A percentile compares a stretch with the other conserved stretches of the same genome.
Conservation (phyloP, 2,329 filamentous ascomycete species). For the Apiospora aurea region DNA sequence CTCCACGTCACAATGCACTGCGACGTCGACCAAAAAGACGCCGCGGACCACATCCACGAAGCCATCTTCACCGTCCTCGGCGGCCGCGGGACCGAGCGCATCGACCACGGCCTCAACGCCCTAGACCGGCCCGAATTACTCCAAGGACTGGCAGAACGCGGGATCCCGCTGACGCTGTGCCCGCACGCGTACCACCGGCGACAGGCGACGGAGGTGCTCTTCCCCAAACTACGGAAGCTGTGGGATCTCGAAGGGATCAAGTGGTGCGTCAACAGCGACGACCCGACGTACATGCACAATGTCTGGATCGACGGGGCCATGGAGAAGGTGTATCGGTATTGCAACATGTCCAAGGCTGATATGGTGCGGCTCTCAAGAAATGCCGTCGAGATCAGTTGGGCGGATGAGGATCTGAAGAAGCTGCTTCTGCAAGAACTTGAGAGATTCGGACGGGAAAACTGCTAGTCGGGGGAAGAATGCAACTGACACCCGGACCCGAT, state of each 20-base stretch:
- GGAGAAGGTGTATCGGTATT: conserved; percentile 50
- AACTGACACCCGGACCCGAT: background rate
- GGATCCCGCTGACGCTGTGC: conserved; percentile 50
- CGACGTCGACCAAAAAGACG: conserved; percentile 58
- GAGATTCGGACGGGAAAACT: conserved; percentile 1
- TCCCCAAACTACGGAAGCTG: conserved; percentile 52
- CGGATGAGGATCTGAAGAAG: conserved; percentile 46
- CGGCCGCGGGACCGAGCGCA: conserved; percentile 44
- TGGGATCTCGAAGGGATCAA: conserved; percentile 51
- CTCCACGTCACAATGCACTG: conserved; percentile 57
- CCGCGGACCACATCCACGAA: conserved; percentile 51
- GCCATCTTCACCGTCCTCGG: conserved; percentile 41
- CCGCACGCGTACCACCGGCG: conserved; percentile 51
- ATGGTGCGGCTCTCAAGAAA: conserved; percentile 51
- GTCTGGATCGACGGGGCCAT: conserved; percentile 57
- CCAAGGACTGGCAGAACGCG: conserved; percentile 39
- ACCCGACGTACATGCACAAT: conserved; percentile 70
- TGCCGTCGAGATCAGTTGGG: conserved; percentile 56
- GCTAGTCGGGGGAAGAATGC: background rate
- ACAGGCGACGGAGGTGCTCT: conserved; percentile 50
- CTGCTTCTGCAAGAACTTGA: conserved; percentile 38
- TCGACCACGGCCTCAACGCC: conserved; percentile 52
- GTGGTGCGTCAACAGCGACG: conserved; percentile 71
- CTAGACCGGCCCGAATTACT: conserved; percentile 44
- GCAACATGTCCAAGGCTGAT: conserved; percentile 48